Evolutionary conservation across 75 land plant genomes (phyloP), one percentile per base, ranked within the genome.

Genomic region (Selaginella tamariscina): DNA sequence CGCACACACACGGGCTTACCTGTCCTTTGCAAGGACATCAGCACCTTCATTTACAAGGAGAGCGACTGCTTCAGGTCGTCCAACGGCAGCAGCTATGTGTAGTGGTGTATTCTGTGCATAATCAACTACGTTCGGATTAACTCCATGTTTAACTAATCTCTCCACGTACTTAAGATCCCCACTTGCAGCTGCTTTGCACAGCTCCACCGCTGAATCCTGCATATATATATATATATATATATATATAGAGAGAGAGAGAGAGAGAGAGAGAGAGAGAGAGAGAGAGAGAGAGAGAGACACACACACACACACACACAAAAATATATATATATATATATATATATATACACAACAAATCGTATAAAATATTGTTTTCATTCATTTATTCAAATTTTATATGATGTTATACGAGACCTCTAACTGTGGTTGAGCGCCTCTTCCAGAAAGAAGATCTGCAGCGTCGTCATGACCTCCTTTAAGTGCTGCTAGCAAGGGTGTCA

Each of bases 81-180:
- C 92, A 62, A 83, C 81, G 28, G 88, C 81, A 0, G 88, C 86
- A 59, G 88, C 86, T 31, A 91, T 54, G 55, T 91, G 97, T 31
- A 91, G 84, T 32, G 92, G 88, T 8, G 92, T 88, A 26, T 86
- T 77, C 8, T 76, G 76, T 68, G 83, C 83, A 69, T 88, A 91
- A 66, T 88, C 82, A 62, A 71, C 74, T 33, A 74, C 71, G 33
- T 87, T 91, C 39, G 91, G 88, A 66, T 87, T 77, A 27, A 75
- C 69, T 28, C 88, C 88, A 70, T 69, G 55, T 30, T 80, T 56
- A 39, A 91, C 70, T 18, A 87, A 55, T 70, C 88, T 82, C 68
- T 73, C 78, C 27, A 87, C 63, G 44, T 83, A 77, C 68, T 79
- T 77, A 8, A 75, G 22, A 32, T 88, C 85, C 28, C 88, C 80